Conservation (phyloP, 1,284 basidiomycete genomes). For the Fomitopsis pinicola region DNA sequence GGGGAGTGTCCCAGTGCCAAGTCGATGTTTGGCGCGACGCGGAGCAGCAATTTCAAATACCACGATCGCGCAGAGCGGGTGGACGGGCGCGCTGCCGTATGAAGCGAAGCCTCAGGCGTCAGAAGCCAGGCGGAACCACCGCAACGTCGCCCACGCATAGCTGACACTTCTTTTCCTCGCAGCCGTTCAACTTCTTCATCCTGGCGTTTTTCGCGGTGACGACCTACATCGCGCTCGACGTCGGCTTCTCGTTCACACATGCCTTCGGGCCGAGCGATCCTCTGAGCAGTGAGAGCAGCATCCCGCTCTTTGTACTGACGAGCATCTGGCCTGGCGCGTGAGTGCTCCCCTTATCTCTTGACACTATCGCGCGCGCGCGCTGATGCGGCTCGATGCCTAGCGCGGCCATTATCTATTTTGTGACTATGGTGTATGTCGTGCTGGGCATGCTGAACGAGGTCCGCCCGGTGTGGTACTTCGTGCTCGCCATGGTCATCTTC, state of each 20-base stretch:
- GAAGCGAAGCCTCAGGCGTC: no score
- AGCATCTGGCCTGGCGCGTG: slow-evolving; percentile 82
- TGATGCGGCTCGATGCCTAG: slow-evolving; percentile 31
- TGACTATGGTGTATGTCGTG: slow-evolving; percentile 74
- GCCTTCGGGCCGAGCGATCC: slow-evolving; percentile 60
- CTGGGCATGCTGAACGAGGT: slow-evolving; percentile 65
- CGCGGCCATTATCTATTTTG: slow-evolving; percentile 61
- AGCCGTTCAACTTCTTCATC: slow-evolving; percentile 64
- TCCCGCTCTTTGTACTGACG: slow-evolving; percentile 74
- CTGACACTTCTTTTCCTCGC: background rate
- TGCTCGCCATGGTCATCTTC: slow-evolving; percentile 64
- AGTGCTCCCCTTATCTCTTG: slow-evolving; percentile 25
- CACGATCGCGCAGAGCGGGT: no score
- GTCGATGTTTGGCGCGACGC: no score
- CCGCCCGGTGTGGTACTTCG: slow-evolving; percentile 68
- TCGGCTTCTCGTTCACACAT: slow-evolving; percentile 58
- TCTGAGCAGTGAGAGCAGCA: slow-evolving; percentile 50
- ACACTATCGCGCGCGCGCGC: background rate
- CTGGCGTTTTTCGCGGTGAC: slow-evolving; percentile 66
- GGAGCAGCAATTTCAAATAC: no score
- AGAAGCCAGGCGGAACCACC: no score
- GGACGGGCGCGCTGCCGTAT: background rate
- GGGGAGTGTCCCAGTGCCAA: no score
- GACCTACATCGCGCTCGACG: slow-evolving; percentile 76
- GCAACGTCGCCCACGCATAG: no score